Conservation (phyloP, 768 basidiomycete species). For the Mycena sanguinolenta region DNA sequence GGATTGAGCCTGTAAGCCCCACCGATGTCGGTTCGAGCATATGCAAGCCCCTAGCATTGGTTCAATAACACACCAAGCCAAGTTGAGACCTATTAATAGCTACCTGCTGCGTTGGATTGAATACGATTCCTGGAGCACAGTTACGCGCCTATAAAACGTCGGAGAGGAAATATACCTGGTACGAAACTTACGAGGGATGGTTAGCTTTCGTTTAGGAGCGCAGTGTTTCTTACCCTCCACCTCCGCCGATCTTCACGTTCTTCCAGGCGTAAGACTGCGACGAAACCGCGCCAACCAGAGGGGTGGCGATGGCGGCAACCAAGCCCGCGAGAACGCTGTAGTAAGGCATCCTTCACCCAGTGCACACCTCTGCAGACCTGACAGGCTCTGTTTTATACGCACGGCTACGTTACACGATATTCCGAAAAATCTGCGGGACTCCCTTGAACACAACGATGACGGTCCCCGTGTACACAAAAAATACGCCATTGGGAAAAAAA, state of each 20-base stretch:
- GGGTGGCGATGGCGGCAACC: conserved; percentile 41
- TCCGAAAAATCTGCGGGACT: conserved; percentile 32
- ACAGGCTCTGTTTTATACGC: conserved; percentile 29
- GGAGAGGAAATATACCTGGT: conserved; percentile 54
- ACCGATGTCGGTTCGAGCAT: conserved; percentile 78
- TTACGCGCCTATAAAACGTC: conserved; percentile 54
- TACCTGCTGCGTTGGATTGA: conserved; percentile 68
- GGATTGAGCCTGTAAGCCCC: conserved; percentile 74
- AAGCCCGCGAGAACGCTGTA: conserved; percentile 49
- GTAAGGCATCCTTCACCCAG: conserved; percentile 46
- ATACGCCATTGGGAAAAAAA: conserved; percentile 9
- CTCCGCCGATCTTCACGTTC: conserved; percentile 66
- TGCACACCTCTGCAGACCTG: not conserved
- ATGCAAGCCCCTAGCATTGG: conserved; percentile 62
- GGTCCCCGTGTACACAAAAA: conserved; percentile 23
- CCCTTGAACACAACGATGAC: conserved; percentile 1
- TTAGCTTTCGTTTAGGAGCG: not conserved
- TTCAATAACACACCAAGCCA: not conserved
- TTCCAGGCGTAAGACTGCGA: conserved; percentile 68
- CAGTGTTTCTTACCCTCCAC: conserved; percentile 37
- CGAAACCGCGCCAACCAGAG: conserved; percentile 51
- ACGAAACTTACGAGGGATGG: conserved; percentile 13
- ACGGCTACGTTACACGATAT: not conserved
- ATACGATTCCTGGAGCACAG: conserved; percentile 63
- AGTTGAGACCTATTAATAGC: not conserved